Percentiles rank a stretch among this genome's conserved stretches.
Evolutionary conservation across 2,329 filamentous ascomycete species (phyloP).

Genomic region (Bertia moriformis): DNA sequence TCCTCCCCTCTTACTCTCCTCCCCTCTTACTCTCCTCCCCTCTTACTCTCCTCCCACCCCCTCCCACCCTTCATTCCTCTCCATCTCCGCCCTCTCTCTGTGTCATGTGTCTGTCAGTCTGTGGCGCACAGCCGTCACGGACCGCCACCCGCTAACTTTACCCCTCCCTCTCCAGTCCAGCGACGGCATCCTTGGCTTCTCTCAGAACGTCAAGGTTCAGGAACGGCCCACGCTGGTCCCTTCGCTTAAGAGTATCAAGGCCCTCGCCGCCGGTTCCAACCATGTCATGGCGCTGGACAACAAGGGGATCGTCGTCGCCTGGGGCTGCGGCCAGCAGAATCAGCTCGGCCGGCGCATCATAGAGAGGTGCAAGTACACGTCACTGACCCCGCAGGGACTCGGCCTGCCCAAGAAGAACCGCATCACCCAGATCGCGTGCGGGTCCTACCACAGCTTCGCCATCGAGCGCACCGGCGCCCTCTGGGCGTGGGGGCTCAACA

Average conservation of each 20-base stretch:
- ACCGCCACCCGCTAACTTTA: no score
- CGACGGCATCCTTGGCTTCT: constrained; percentile 53
- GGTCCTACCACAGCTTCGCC: constrained; percentile 71
- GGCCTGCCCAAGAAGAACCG: constrained; percentile 47
- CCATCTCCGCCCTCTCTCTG: no score
- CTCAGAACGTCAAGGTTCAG: constrained; percentile 34
- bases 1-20: no score
- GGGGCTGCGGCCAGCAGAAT: constrained; percentile 55
- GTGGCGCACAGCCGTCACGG: no score
- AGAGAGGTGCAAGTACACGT: constrained; percentile 9
- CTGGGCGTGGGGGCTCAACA: constrained; percentile 76
- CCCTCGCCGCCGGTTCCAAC: constrained; percentile 39
- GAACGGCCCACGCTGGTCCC: constrained; percentile 31
- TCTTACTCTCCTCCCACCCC: no score
- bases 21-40: no score
- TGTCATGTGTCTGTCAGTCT: no score
- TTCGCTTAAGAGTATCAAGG: constrained; percentile 45
- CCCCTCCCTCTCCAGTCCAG: no score
- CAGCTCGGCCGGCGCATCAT: constrained; percentile 39
- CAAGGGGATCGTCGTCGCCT: constrained; percentile 44
- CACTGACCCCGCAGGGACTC: constrained; percentile 33
- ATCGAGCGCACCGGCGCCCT: constrained; percentile 54
- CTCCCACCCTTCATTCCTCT: no score
- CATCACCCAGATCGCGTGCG: constrained; percentile 37
- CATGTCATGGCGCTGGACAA: constrained; percentile 34